Conservation (phyloP, 305 asterid genomes). For the Solanum hybrid region DNA sequence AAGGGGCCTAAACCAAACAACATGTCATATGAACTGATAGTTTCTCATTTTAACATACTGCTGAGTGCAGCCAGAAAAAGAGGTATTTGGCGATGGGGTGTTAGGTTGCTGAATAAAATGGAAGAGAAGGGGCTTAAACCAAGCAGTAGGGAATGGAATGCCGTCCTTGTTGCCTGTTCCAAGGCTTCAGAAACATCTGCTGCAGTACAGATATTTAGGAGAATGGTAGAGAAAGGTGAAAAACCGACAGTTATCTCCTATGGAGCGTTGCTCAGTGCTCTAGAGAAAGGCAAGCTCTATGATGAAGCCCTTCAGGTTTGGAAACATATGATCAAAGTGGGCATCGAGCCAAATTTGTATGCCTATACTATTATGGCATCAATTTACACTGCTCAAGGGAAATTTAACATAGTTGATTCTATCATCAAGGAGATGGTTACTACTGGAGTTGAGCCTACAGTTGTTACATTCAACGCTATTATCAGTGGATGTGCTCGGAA, state of each 20-base stretch:
- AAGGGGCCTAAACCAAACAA: constrained; percentile 79
- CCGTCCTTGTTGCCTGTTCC: constrained; percentile 86
- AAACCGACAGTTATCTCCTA: constrained; percentile 76
- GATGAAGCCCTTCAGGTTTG: constrained; percentile 77
- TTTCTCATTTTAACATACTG: constrained; percentile 69
- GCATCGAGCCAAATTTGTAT: constrained; percentile 59
- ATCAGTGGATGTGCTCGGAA: constrained; percentile 60
- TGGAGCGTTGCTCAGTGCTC: constrained; percentile 89
- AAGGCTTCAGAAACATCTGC: constrained; percentile 80
- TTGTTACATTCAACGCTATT: constrained; percentile 81
- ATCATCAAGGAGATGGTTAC: constrained; percentile 53
- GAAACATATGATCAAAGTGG: constrained; percentile 78
- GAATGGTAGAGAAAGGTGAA: constrained; percentile 86
- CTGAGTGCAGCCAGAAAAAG: constrained; percentile 66
- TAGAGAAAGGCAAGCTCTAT: constrained; percentile 83
- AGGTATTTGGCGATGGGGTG: constrained; percentile 94
- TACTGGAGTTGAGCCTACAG: constrained; percentile 58
- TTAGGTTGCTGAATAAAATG: constrained; percentile 75
- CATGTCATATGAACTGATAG: constrained; percentile 68
- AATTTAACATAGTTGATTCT: constrained; percentile 47
- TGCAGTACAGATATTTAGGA: constrained; percentile 68
- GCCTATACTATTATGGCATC: constrained; percentile 95
- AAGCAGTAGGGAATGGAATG: constrained; percentile 73
- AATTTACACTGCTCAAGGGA: constrained; percentile 52
- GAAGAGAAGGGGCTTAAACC: constrained; percentile 92